Conservation (phyloP, 768 basidiomycete genomes). For the Gloeopeniophorella convolvens region DNA sequence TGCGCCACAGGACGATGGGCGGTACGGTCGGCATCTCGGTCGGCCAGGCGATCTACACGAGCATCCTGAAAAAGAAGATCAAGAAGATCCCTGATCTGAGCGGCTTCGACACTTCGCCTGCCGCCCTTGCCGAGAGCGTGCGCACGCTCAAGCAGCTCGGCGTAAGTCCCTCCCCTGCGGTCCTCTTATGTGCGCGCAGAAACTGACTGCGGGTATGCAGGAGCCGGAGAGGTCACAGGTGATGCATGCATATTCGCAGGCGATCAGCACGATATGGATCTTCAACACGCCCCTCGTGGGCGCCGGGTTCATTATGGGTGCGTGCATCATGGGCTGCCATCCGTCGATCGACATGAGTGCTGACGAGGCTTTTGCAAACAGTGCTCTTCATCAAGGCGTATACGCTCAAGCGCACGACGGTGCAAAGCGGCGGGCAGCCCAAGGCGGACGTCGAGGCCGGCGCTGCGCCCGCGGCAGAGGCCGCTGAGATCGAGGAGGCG, state of each 20-base stretch:
- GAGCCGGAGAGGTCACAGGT: slow-evolving; percentile 28
- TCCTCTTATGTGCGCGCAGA: slow-evolving; percentile 2
- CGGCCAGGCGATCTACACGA: slow-evolving; percentile 65
- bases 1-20: slow-evolving; percentile 48
- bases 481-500: not conserved
- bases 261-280: slow-evolving; percentile 36
- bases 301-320: slow-evolving; percentile 29
- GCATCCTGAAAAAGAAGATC: slow-evolving; percentile 33
- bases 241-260: slow-evolving; percentile 32
- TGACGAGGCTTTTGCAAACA: slow-evolving; percentile 1
- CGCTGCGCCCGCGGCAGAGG: not conserved
- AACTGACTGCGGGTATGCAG: slow-evolving; percentile 18
- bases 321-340: not conserved
- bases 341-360: not conserved
- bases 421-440: slow-evolving; percentile 14
- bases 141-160: slow-evolving; percentile 20
- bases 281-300: slow-evolving; percentile 30
- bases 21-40: slow-evolving; percentile 73
- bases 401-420: slow-evolving; percentile 28
- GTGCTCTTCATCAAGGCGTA: slow-evolving; percentile 33
- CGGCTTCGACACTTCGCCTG: slow-evolving; percentile 19
- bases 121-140: slow-evolving; percentile 26
- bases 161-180: slow-evolving; percentile 20
- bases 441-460: slow-evolving; percentile 22
- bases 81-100: slow-evolving; percentile 16